Evolutionary conservation across 1,284 basidiomycete species (phyloP), one percentile per base, ranked within the genome.

Genomic region (Rhodofomes roseus): DNA sequence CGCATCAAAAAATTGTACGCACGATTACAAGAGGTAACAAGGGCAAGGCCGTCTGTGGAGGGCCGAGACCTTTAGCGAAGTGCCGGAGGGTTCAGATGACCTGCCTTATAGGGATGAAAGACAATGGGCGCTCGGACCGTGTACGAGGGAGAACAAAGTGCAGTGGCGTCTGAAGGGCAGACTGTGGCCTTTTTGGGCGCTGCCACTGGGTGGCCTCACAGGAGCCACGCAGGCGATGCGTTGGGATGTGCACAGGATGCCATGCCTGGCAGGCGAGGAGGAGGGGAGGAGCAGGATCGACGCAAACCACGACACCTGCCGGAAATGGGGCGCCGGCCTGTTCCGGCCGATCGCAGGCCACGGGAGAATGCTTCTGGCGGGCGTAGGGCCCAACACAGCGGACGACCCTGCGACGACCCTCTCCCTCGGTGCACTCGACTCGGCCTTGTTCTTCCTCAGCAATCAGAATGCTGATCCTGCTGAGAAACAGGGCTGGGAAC

Each of bases 221-320:
- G 9, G 31, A 20, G 29, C 50, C 50, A 52, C 34, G 50, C 34
- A 34, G 29, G n/a, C 4, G 9, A 11, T 31, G 34, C 50, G 50
- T 52, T 52, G 6, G 31, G 31, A 4, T 23, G n/a, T 52, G 31
- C 27, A 36, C 4, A 5, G 29, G 11, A 9, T 18, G 4, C 29
- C 34, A 52, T 52, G 50, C 34, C 9, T 9, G 4, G 18, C 14
- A 22, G 50, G 50, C n/a, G 34, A 37, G 29, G 50, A 52, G 31
- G 31, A 23, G 31, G 50, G 34, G 50, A 37, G 31, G 46, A 34
- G 31, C 9, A n/a, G 46, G 29, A 31, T 22, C 50, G 20, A 1
- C 50, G 31, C 50, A 37, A 51, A 51, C 50, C 29, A 51, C 29
- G 12, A 51, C 50, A 51, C 50, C 27, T 52, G 50, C 50, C 50